These are phyloP conservation scores for Ceratobasidium sp. DNA, from an alignment of 1,284 basidiomycete genomes.

Conservation along the genomic window DNA sequence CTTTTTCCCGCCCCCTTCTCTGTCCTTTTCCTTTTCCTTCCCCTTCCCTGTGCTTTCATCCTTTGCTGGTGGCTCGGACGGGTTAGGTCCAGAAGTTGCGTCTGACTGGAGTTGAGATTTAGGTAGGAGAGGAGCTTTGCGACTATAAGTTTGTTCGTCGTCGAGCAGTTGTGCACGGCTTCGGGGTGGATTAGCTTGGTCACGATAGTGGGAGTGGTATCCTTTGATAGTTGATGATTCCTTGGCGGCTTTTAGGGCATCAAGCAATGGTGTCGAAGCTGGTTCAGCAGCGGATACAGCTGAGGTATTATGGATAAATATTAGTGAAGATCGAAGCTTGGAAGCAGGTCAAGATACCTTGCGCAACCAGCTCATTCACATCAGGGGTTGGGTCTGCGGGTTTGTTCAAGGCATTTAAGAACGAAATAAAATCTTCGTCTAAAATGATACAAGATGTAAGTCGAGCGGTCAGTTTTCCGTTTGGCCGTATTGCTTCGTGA, in stretches of 20 bases:
- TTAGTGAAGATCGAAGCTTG: conserved; percentile 30
- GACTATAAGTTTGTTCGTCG: conserved; percentile 48
- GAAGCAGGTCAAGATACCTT: conserved; percentile 64
- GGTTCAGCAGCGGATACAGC: conserved; percentile 71
- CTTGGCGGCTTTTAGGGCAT: conserved; percentile 87
- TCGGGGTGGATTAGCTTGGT: conserved; percentile 45
- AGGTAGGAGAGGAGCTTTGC: conserved; percentile 47
- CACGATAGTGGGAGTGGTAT: conserved; percentile 62
- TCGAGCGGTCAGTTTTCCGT: background rate
- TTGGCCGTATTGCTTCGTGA: no score
- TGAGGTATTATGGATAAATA: conserved; percentile 59
- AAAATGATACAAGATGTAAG: conserved; percentile 35
- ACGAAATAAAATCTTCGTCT: conserved; percentile 88
- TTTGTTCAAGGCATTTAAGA: conserved; percentile 70
- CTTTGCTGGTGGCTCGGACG: conserved; percentile 38
- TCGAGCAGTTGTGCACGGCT: conserved; percentile 45
- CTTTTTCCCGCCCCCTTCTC: conserved; percentile 45
- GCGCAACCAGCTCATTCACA: conserved; percentile 68
- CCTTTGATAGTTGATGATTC: conserved; percentile 78
- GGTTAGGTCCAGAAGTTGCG: conserved; percentile 50
- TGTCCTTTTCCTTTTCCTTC: conserved; percentile 33
- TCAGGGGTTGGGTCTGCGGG: conserved; percentile 63
- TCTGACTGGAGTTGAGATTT: conserved; percentile 52
- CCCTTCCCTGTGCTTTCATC: conserved; percentile 37
- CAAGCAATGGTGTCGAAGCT: conserved; percentile 88